A percentile compares a stretch with the other conserved stretches of the same genome.
Conservation (phyloP, 2,329 filamentous ascomycete genomes). For the Fusarium gaditjirri region DNA sequence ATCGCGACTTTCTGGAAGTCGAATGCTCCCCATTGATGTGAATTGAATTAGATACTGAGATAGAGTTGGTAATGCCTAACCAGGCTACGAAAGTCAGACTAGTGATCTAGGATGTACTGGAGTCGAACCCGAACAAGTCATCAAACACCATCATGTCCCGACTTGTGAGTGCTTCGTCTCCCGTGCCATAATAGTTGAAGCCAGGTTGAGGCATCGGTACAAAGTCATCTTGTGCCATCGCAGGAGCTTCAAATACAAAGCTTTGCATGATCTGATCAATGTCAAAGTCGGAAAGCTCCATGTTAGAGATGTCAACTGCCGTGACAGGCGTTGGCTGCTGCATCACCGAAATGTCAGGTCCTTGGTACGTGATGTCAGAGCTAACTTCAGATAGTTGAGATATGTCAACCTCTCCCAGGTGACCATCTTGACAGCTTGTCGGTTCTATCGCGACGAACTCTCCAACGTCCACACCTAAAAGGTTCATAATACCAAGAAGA, state of each 20-base stretch:
- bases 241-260: neutral
- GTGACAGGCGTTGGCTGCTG: fast-evolving
- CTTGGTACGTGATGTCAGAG: fast-evolving
- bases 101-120: neutral
- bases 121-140: conserved; percentile 6
- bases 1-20: fast-evolving
- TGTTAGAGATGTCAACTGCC: neutral
- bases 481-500: conserved; percentile 7
- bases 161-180: neutral
- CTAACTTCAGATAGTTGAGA: fast-evolving
- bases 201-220: fast-evolving
- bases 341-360: fast-evolving
- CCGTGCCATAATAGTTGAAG: neutral
- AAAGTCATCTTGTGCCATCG: fast-evolving
- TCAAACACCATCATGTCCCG: neutral
- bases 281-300: neutral
- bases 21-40: neutral
- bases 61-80: no score
- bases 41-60: fast-evolving
- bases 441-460: neutral
- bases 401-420: fast-evolving
- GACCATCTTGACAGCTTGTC: neutral
- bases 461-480: neutral
- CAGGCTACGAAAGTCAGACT: fast-evolving
- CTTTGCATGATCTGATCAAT: conserved; percentile 15